phyloP scores from a whole-genome alignment of 352 stramenopile genomes.

The Globisporangium paroecandrum region DNA sequence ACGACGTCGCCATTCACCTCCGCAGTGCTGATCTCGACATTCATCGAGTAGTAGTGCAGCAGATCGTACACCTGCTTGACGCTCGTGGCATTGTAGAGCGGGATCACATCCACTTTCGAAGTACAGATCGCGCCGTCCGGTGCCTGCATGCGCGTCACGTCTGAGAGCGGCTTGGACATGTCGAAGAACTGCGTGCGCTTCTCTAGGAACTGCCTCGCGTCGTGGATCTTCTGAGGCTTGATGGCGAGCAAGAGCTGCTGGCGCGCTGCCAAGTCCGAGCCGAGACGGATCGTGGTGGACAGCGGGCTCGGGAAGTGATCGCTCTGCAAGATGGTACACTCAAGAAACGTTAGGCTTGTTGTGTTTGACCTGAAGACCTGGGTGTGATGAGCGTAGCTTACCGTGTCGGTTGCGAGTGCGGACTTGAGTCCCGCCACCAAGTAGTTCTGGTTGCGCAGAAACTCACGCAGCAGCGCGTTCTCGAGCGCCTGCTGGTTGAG shows the following conservation, averaged over 20 bases:
- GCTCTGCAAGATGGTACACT: neutral
- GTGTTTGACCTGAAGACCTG: too few species aligned
- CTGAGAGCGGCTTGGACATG: conserved; percentile 17
- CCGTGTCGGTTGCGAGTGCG: neutral
- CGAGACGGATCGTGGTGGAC: neutral
- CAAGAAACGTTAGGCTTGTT: neutral
- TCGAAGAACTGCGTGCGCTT: conserved; percentile 23
- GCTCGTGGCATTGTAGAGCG: conserved; percentile 9
- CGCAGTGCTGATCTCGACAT: conserved; percentile 14
- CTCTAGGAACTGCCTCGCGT: conserved; percentile 21
- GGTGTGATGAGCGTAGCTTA: neutral
- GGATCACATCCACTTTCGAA: conserved; percentile 31
- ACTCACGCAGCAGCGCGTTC: neutral
- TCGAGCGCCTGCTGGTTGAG: neutral
- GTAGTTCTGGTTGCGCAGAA: neutral
- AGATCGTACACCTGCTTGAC: conserved; percentile 16
- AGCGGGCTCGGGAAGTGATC: neutral
- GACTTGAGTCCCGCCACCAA: neutral
- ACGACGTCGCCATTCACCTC: conserved; percentile 15
- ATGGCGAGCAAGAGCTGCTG: neutral
- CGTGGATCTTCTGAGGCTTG: neutral
- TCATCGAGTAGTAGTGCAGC: conserved; percentile 3
- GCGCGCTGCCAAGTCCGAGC: neutral
- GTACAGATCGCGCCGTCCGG: neutral
- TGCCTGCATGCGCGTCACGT: conserved; percentile 26